Percentiles rank a stretch among this genome's conserved stretches.
phyloP scores from a whole-genome alignment of 2,329 filamentous ascomycete genomes.

The Aspergillus brasiliensis region DNA sequence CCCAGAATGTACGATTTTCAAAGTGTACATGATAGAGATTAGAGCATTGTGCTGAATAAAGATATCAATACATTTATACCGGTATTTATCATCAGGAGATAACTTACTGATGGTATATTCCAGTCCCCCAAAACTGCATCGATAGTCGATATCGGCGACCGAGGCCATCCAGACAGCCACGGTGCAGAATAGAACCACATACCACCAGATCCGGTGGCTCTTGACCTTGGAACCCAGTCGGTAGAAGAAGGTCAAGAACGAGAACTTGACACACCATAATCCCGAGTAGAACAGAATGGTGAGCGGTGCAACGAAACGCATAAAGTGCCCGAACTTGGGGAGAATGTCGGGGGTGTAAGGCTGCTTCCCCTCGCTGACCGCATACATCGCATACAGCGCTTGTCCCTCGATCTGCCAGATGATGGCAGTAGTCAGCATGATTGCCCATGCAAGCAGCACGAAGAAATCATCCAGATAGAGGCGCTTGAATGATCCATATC shows the following conservation, averaged over 20 bases:
- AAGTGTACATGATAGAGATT: constrained; percentile 16
- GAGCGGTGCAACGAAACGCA: constrained; percentile 16
- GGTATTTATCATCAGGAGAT: background rate
- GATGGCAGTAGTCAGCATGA: constrained; percentile 18
- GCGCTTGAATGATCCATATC: constrained; percentile 14
- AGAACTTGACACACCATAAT: constrained; percentile 21
- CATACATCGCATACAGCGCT: constrained; percentile 16
- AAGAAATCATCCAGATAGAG: constrained; percentile 20
- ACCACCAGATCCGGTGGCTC: constrained; percentile 21
- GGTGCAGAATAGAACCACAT: constrained; percentile 15
- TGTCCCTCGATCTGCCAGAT: constrained; percentile 20
- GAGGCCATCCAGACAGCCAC: constrained; percentile 15
- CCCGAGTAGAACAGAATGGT: constrained; percentile 21
- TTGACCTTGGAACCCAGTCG: constrained; percentile 18
- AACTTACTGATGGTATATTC: constrained; percentile 20
- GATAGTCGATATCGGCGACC: constrained; percentile 20
- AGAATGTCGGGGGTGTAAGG: constrained; percentile 10
- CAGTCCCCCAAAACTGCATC: constrained; percentile 15
- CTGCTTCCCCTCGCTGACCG: constrained; percentile 7
- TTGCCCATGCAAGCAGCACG: constrained; percentile 17
- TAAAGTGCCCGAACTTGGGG: constrained; percentile 11
- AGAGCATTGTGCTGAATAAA: constrained; percentile 13
- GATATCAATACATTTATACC: background rate
- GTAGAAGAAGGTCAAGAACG: constrained; percentile 22
- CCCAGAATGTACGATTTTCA: constrained; percentile 20